Conservation (phyloP, 768 basidiomycete genomes). For the Suillus clintonianus region DNA sequence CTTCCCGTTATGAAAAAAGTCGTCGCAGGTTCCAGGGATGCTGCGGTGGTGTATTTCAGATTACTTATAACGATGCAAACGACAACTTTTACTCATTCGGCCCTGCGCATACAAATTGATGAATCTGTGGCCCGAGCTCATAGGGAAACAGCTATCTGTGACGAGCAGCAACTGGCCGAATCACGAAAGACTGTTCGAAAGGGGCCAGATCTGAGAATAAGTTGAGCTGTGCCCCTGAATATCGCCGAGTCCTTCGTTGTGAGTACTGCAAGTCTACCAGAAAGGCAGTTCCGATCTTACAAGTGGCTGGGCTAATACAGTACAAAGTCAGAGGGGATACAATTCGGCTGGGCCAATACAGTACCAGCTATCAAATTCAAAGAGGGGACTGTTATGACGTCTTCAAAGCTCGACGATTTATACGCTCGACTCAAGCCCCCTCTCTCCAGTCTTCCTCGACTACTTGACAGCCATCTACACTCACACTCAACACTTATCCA, state of each 20-base stretch:
- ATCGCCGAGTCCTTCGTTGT: neutral
- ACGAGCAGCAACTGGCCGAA: slow-evolving; percentile 9
- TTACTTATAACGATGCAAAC: neutral
- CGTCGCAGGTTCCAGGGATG: neutral
- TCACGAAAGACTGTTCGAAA: slow-evolving; percentile 10
- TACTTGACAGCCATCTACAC: neutral
- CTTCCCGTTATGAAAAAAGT: slow-evolving; percentile 2
- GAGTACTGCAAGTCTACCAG: neutral
- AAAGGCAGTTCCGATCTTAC: neutral
- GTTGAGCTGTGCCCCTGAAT: neutral
- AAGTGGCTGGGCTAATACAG: neutral
- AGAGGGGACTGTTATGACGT: neutral
- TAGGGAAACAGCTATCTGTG: slow-evolving; percentile 2
- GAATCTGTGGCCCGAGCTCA: neutral
- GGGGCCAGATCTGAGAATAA: neutral
- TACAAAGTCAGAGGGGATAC: neutral
- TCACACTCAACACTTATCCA: neutral
- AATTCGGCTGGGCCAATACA: neutral
- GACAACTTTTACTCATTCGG: neutral
- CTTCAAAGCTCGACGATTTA: neutral
- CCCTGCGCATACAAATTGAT: slow-evolving; percentile 12
- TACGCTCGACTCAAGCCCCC: neutral
- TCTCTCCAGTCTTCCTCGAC: neutral
- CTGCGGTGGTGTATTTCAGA: neutral
- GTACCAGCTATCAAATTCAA: neutral